Percentiles rank a stretch among this genome's conserved stretches.
phyloP scores from a whole-genome alignment of 495 filamentous ascomycete species.

The Penicillium daleae region DNA sequence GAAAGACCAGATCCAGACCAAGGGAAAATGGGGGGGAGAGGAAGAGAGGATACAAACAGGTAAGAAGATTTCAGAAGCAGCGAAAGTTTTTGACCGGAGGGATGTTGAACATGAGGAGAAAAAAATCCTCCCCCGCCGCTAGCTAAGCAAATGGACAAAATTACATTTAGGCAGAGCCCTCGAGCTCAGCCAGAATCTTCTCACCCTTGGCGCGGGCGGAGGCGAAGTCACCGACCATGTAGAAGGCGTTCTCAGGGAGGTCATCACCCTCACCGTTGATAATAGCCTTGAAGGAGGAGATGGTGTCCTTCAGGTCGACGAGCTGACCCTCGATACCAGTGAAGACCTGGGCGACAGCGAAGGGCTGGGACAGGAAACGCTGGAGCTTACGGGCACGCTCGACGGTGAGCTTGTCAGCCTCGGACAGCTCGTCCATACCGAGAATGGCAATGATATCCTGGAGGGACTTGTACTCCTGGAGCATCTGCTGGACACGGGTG shows the following conservation, averaged over 20 bases:
- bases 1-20: conserved; percentile 39
- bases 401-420: conserved; percentile 98
- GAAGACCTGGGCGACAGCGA: conserved; percentile 98
- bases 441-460: conserved; percentile 99
- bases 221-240: conserved; percentile 97
- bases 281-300: conserved; percentile 95
- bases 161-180: conserved; percentile 66
- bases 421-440: conserved; percentile 99
- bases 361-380: conserved; percentile 98
- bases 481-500: conserved; percentile 94
- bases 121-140: conserved; percentile 23
- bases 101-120: conserved; percentile 7
- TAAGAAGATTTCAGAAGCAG: conserved; percentile 11
- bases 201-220: conserved; percentile 95
- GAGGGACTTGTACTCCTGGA: conserved; percentile 99
- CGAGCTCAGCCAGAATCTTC: conserved; percentile 97
- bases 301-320: conserved; percentile 98
- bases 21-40: conserved; percentile 9
- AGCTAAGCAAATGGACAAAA: conserved; percentile 43
- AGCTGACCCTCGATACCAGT: conserved; percentile 98
- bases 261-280: conserved; percentile 94
- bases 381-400: conserved; percentile 99
- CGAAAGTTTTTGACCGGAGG: conserved; percentile 19
- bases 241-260: conserved; percentile 93
- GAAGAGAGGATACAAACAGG: conserved; percentile 7